Percentiles rank a stretch among this genome's conserved stretches.
Evolutionary conservation across 2,329 filamentous ascomycete species (phyloP).

Genomic region (Blastomyces silverae): DNA sequence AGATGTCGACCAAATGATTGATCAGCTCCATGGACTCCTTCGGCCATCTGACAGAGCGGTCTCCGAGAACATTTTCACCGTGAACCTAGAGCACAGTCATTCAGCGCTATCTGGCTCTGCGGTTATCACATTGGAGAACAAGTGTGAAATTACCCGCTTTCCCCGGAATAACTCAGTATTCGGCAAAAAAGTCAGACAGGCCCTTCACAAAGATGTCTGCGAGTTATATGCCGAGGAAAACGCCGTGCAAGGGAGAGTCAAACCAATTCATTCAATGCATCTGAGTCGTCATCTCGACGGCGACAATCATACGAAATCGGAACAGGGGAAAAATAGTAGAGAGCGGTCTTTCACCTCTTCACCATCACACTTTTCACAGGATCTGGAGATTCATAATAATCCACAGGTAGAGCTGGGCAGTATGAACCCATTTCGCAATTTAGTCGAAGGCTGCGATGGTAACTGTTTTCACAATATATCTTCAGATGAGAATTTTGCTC

Average conservation of each 20-base stretch:
- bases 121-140: constrained; percentile 23
- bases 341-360: background rate
- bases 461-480: constrained; percentile 4
- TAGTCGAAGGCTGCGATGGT: constrained; percentile 3
- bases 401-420: constrained; percentile 9
- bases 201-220: background rate
- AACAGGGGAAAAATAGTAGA: background rate
- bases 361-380: background rate
- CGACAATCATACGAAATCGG: background rate
- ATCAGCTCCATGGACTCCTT: constrained; percentile 30
- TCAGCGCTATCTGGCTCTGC: constrained; percentile 27
- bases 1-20: constrained; percentile 25
- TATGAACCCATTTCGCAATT: constrained; percentile 15
- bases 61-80: constrained; percentile 26
- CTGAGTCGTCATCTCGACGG: background rate
- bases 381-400: background rate
- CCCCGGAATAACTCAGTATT: background rate
- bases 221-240: background rate
- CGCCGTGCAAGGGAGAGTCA: background rate
- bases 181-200: background rate
- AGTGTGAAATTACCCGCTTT: constrained; percentile 24
- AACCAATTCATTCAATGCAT: constrained; percentile 7
- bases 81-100: constrained; percentile 30
- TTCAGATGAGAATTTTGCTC: background rate
- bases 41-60: constrained; percentile 18